phyloP scores from a whole-genome alignment of 768 basidiomycete species.

The Termitomyces sp. region DNA sequence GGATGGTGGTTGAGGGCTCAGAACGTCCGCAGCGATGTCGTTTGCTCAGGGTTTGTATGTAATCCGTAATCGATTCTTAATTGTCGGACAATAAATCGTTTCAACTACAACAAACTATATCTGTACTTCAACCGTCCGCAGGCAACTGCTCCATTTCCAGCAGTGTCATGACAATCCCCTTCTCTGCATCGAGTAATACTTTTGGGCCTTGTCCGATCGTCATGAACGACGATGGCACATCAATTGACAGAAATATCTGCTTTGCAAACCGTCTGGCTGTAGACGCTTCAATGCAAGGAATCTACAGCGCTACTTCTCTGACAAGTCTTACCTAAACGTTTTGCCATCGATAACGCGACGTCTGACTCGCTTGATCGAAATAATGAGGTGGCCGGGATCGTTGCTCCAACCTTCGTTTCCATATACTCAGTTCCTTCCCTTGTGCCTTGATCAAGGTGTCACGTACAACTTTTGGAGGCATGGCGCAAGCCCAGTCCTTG shows the following conservation, averaged over 20 bases:
- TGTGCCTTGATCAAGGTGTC: slow-evolving; percentile 9
- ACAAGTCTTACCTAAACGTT: slow-evolving; percentile 61
- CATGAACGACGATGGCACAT: slow-evolving; percentile 37
- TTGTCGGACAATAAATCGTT: slow-evolving; percentile 12
- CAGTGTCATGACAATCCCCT: slow-evolving; percentile 46
- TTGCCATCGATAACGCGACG: slow-evolving; percentile 67
- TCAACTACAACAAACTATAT: slow-evolving; percentile 4
- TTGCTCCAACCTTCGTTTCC: slow-evolving; percentile 28
- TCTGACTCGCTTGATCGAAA: slow-evolving; percentile 61
- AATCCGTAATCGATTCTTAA: slow-evolving; percentile 17
- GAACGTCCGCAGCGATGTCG: slow-evolving; percentile 8
- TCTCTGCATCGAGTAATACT: slow-evolving; percentile 55
- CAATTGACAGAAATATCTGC: slow-evolving; percentile 71
- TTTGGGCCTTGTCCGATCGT: slow-evolving; percentile 42
- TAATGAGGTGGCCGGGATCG: slow-evolving; percentile 53
- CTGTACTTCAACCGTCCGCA: not conserved
- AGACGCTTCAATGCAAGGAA: slow-evolving; percentile 13
- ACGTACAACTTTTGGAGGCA: slow-evolving; percentile 50
- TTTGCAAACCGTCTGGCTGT: slow-evolving; percentile 60
- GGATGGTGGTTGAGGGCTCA: slow-evolving; percentile 5
- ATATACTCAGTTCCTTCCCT: slow-evolving; percentile 5
- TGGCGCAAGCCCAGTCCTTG: slow-evolving; percentile 80
- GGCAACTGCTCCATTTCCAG: slow-evolving; percentile 20
- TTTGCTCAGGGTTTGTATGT: slow-evolving; percentile 15
- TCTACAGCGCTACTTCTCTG: slow-evolving; percentile 5